These are phyloP conservation scores for Podospora pseudoanserina DNA, from an alignment of 495 filamentous ascomycete genomes.

Conservation along the genomic window DNA sequence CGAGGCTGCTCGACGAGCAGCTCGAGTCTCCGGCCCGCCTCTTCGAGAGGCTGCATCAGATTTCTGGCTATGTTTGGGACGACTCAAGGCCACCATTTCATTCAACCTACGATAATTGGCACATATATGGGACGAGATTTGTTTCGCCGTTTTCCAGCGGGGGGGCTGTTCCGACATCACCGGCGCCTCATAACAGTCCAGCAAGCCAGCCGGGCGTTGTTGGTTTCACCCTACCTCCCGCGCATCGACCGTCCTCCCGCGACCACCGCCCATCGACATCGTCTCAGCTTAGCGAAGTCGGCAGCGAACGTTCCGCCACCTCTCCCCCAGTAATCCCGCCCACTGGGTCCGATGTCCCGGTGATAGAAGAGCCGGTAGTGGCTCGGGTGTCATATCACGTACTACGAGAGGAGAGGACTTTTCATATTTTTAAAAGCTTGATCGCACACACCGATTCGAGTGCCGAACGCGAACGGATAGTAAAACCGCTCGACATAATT, in stretches of 20 bases:
- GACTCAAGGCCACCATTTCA: conserved; percentile 66
- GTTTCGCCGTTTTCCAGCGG: conserved; percentile 40
- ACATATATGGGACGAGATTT: conserved; percentile 47
- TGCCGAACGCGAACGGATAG: conserved; percentile 68
- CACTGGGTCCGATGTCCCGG: conserved; percentile 31
- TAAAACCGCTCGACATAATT: conserved; percentile 69
- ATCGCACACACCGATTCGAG: conserved; percentile 68
- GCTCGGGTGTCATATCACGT: conserved; percentile 76
- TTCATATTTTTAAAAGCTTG: conserved; percentile 70
- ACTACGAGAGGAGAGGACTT: conserved; percentile 78
- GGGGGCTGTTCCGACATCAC: conserved; percentile 27
- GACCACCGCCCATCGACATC: conserved; percentile 34
- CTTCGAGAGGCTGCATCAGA: conserved; percentile 66
- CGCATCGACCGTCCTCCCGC: conserved; percentile 33
- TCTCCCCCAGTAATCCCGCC: conserved; percentile 25
- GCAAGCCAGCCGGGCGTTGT: conserved; percentile 28
- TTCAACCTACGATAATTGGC: conserved; percentile 79
- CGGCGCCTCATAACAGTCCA: conserved; percentile 18
- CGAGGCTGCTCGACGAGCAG: conserved; percentile 52
- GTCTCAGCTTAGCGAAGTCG: conserved; percentile 33
- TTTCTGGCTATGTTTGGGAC: conserved; percentile 75
- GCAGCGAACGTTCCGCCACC: conserved; percentile 38
- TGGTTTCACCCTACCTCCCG: conserved; percentile 28
- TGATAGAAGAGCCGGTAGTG: conserved; percentile 55
- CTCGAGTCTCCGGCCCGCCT: conserved; percentile 66